A percentile compares a stretch with the other conserved stretches of the same genome.
phyloP scores from a whole-genome alignment of 1,284 basidiomycete species.

The Anthracocystis setariae region DNA sequence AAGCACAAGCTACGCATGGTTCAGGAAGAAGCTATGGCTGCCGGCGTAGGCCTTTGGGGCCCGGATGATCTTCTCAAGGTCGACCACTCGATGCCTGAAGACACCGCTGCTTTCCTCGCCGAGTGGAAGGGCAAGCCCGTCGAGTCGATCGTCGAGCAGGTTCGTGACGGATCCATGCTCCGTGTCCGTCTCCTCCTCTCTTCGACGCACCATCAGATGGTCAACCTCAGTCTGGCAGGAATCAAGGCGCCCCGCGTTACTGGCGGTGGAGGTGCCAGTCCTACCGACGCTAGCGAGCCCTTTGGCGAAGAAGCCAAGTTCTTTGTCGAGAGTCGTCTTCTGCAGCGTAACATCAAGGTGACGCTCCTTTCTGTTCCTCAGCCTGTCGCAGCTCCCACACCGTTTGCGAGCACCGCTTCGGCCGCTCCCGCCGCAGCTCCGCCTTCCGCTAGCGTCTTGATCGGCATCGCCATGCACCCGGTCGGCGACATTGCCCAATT shows the following conservation, averaged over 20 bases:
- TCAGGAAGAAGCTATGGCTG: conserved; percentile 82
- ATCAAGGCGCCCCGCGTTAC: conserved; percentile 60
- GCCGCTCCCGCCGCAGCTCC: conserved; percentile 70
- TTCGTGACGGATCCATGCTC: conserved; percentile 90
- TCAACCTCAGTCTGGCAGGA: conserved; percentile 72
- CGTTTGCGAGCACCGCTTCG: conserved; percentile 73
- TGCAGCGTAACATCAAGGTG: conserved; percentile 88
- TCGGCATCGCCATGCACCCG: conserved; percentile 90
- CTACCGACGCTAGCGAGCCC: conserved; percentile 49
- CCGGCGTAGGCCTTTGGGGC: conserved; percentile 85
- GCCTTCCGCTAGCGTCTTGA: conserved; percentile 77
- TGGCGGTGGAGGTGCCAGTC: conserved; percentile 56
- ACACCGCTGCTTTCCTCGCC: conserved; percentile 82
- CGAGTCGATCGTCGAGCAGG: conserved; percentile 90
- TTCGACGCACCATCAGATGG: conserved; percentile 85
- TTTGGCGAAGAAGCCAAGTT: conserved; percentile 79
- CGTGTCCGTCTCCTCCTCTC: conserved; percentile 88
- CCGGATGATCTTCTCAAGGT: conserved; percentile 74
- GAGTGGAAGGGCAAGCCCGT: conserved; percentile 90
- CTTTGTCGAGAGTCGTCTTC: conserved; percentile 90
- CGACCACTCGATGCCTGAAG: conserved; percentile 86
- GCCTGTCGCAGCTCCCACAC: conserved; percentile 74
- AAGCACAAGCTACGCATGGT: conserved; percentile 74
- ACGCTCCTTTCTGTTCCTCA: conserved; percentile 84
- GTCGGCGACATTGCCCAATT: conserved; percentile 93